Base-by-base conservation (phyloP, 2,329 filamentous ascomycete genomes). In the Fusarium guadeloupense region DNA sequence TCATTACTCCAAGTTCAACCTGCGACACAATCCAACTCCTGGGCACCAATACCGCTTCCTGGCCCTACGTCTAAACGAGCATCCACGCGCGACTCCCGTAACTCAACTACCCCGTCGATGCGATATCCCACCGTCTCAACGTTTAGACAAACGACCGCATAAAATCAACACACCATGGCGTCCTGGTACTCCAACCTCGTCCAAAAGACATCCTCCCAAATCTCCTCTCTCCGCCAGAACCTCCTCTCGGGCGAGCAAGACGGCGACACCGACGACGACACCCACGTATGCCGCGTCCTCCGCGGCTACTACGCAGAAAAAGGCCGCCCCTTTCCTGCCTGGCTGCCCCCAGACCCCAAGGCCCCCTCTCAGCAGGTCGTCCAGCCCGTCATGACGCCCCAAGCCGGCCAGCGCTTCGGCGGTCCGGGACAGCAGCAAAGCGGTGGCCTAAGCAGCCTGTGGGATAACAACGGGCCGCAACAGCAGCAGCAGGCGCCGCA, bases 251-350 rank as follows among this genome's bases (percentile, higher is more conserved):
- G 81, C 73, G 87, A 90, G 65, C 80, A 82, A 67, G 88, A 89
- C 75, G 88, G 89, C 76, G 88, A 90, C 72, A 89, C 87, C 61
- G 85, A 96, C 77, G 93, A 98, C 79, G 92, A 96, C 79, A 96
- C 93, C 4, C 93, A 98, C 80, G 90, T 98, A 71, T 96, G 92
- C 77, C 91, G 95, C 70, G 93, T 96, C 30, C 86, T 99, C 21
- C 90, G 95, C 70, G 89, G 88, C 69, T 97, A 98, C 83, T 98
- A 99, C 82, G 86, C 82, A 45, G 93, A 98, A 75, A 95, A 96
- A 72, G 91, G 89, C 67, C 88, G 89, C 19, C 83, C 87, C 2
- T 90, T 93, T 62, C 95, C 95, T 1, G 78, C 82, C 67, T 98
- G 95, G 94, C 88, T 98, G 8, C 92, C 93, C 8, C 89, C 91